Percentiles rank a stretch among this genome's conserved stretches.
Evolutionary conservation across 2,329 filamentous ascomycete species (phyloP).

Genomic region (Aspergillus sp.): DNA sequence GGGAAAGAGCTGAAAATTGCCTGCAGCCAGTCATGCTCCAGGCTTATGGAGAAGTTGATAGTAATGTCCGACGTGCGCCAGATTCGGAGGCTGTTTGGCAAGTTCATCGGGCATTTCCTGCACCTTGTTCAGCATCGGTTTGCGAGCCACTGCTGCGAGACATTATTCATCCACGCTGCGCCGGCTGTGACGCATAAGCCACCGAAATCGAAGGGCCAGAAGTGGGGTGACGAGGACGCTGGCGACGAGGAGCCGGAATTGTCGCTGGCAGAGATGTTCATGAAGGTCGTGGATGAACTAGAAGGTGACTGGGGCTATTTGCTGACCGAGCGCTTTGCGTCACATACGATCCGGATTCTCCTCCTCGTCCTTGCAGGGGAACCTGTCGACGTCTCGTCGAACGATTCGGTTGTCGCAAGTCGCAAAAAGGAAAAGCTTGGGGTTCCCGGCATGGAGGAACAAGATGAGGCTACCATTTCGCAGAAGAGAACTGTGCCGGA

Average conservation of each 20-base stretch:
- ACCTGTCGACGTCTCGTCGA: slow-evolving; percentile 60
- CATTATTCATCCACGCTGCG: slow-evolving; percentile 75
- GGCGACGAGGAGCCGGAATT: slow-evolving; percentile 39
- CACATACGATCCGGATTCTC: slow-evolving; percentile 78
- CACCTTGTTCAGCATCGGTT: slow-evolving; percentile 91
- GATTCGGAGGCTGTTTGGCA: slow-evolving; percentile 76
- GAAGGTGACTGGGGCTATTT: slow-evolving; percentile 74
- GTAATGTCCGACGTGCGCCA: slow-evolving; percentile 67
- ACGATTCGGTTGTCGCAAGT: slow-evolving; percentile 71
- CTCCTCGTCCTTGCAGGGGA: slow-evolving; percentile 77
- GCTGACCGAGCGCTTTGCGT: slow-evolving; percentile 80
- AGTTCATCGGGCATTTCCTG: slow-evolving; percentile 77
- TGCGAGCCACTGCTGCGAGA: slow-evolving; percentile 94
- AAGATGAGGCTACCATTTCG: slow-evolving; percentile 40
- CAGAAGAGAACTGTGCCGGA: slow-evolving; percentile 57
- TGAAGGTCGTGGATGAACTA: slow-evolving; percentile 77
- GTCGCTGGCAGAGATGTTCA: slow-evolving; percentile 76
- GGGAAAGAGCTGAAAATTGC: slow-evolving; percentile 95
- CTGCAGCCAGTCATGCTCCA: slow-evolving; percentile 88
- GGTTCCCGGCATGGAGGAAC: slow-evolving; percentile 42
- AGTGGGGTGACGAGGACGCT: slow-evolving; percentile 37
- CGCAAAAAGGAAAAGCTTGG: slow-evolving; percentile 83
- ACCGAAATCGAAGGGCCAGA: slow-evolving; percentile 34
- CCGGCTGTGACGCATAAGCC: slow-evolving; percentile 68
- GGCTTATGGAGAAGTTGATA: slow-evolving; percentile 85